These are phyloP conservation scores for Citropsis articulata DNA, from an alignment of 345 rosid genomes.

Conservation along the genomic window DNA sequence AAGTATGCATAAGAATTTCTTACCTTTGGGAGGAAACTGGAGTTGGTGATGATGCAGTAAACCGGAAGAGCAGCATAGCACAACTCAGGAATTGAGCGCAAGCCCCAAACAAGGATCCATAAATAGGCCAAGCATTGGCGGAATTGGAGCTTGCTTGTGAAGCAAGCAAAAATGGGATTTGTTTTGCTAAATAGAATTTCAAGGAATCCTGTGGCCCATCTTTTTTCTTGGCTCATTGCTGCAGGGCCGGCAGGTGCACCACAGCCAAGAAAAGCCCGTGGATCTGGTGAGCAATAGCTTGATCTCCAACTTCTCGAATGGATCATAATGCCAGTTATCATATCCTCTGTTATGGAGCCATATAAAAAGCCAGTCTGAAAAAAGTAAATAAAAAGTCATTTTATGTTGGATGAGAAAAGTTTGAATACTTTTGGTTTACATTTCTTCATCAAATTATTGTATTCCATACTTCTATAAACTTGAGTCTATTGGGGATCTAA, in stretches of 20 bases:
- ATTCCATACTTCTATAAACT: too few species aligned
- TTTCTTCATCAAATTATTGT: too few species aligned
- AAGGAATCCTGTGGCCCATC: conserved; percentile 64
- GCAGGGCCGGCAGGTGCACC: conserved; percentile 38
- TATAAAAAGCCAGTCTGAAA: conserved; percentile 60
- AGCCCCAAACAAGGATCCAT: conserved; percentile 23
- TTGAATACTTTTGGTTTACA: too few species aligned
- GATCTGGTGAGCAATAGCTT: conserved; percentile 21
- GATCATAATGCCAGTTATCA: conserved; percentile 45
- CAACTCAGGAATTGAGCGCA: conserved; percentile 57
- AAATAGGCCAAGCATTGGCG: conserved; percentile 51
- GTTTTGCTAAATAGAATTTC: conserved; percentile 41
- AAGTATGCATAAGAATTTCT: too few species aligned
- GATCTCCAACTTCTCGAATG: conserved; percentile 59
- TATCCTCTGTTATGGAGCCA: conserved; percentile 59
- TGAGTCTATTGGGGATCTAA: too few species aligned
- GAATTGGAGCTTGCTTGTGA: conserved; percentile 34
- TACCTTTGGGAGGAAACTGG: conserved; percentile 70
- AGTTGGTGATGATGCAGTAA: conserved; percentile 51
- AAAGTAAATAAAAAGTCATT: too few species aligned
- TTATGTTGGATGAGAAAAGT: too few species aligned
- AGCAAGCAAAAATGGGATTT: conserved; percentile 33
- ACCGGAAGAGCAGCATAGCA: conserved; percentile 55
- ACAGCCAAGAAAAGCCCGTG: conserved; percentile 63
- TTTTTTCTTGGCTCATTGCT: conserved; percentile 47